Conservation (phyloP, 2,329 filamentous ascomycete genomes). For the Epichloe festucae region DNA sequence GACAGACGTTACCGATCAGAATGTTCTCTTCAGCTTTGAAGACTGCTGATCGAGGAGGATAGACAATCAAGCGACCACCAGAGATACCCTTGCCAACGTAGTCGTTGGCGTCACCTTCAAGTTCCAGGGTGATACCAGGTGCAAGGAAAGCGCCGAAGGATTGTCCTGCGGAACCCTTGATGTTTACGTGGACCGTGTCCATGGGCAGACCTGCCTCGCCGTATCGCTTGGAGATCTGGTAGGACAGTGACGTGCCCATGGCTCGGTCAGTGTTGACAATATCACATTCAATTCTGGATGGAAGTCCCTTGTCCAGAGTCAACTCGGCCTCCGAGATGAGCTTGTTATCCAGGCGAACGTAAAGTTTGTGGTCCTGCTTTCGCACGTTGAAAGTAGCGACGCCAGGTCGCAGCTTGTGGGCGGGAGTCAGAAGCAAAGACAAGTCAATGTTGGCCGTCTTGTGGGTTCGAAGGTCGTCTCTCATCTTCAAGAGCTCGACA, state of each 20-base stretch:
- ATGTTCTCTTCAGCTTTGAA: slow-evolving; percentile 97
- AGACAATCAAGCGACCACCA: slow-evolving; percentile 84
- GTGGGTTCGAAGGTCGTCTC: slow-evolving; percentile 73
- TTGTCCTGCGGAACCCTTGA: slow-evolving; percentile 91
- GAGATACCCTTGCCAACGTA: slow-evolving; percentile 95
- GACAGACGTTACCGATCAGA: slow-evolving; percentile 82
- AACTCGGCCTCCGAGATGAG: slow-evolving; percentile 90
- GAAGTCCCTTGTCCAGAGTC: slow-evolving; percentile 85
- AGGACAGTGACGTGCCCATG: slow-evolving; percentile 85
- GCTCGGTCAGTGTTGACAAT: slow-evolving; percentile 94
- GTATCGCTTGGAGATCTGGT: slow-evolving; percentile 87
- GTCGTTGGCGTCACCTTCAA: slow-evolving; percentile 92
- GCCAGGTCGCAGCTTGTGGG: slow-evolving; percentile 87
- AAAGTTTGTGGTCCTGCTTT: slow-evolving; percentile 91
- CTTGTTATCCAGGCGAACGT: slow-evolving; percentile 91
- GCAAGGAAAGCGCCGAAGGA: slow-evolving; percentile 93
- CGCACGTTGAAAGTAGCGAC: slow-evolving; percentile 96
- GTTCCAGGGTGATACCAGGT: slow-evolving; percentile 83
- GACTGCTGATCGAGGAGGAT: slow-evolving; percentile 76
- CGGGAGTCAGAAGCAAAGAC: slow-evolving; percentile 83
- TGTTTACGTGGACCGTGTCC: slow-evolving; percentile 91
- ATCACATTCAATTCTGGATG: slow-evolving; percentile 87
- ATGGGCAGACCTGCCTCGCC: slow-evolving; percentile 79
- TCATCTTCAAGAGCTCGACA: slow-evolving; percentile 73
- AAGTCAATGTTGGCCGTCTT: slow-evolving; percentile 92